Base-by-base conservation (phyloP, 2,329 filamentous ascomycete species). In the Pseudocercospora ulei region DNA sequence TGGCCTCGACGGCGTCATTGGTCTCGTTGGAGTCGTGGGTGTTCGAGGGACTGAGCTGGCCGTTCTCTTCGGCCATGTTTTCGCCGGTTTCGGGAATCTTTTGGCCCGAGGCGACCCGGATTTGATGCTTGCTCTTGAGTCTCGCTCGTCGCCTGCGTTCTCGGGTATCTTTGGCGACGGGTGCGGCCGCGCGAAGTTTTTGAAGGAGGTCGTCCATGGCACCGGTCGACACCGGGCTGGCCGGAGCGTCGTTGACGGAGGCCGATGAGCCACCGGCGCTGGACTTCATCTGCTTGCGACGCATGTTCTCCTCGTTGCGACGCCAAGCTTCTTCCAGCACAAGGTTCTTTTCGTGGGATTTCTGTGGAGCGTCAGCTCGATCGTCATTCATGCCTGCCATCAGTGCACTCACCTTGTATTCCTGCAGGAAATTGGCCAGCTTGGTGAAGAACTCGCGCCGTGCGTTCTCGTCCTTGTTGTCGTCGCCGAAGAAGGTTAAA, bases 141-240 rank as follows among this genome's bases (percentile, higher is more conserved):
- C 88, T 73, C 24, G 87, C 86, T 50, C 88, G 76, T 42, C 88
- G 76, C 47, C 90, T 77, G 52, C 86, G 77, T 61, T 96, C 90
- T 56, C 88, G 76, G 61, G 92, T 82, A 60, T 95, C 87, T 60
- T 83, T 73, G 17, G 83, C 76, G 65, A 94, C 84, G 18, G 90
- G 88, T 39, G 87, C 88, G 1, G 90, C 90, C 39, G 86, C 87
- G 41, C 90, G 81, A 39, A 98, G 69, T 64, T 96, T 96, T 74
- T 95, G 85, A 33, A 98, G 75, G 14, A 98, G 68, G 25, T 82
- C 84, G 65, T 98, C 90, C 87, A 98, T 96, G 36, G 87, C 90
- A 38, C 88, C 90, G 4, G 84, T 85, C 2, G 79, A 80, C n/a
- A 33, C 18, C 18, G 72, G 68, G 4, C 77, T 77, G 11, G 61